Percentiles rank a stretch among this genome's conserved stretches.
These are phyloP conservation scores for Metschnikowia vanudenii DNA, from an alignment of 805 yeast species.

Conservation along the genomic window DNA sequence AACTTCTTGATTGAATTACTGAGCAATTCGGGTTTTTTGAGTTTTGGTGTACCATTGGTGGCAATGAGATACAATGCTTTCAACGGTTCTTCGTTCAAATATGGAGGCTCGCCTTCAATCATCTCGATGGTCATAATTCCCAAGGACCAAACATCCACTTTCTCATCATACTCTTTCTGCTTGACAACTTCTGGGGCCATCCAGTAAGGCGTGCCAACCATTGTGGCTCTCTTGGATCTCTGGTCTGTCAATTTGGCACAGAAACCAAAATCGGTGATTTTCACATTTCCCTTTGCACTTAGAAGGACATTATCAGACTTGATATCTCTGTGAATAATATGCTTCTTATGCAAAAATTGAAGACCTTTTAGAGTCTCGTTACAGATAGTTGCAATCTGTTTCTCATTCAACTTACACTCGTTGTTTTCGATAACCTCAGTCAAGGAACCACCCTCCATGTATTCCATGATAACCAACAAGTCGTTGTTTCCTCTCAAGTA, in stretches of 20 bases:
- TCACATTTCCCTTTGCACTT: conserved; percentile 43
- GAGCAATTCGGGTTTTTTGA: conserved; percentile 64
- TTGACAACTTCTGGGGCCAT: conserved; percentile 88
- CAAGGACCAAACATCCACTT: conserved; percentile 79
- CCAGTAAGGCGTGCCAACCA: conserved; percentile 91
- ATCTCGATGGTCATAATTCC: conserved; percentile 86
- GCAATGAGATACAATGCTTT: conserved; percentile 75
- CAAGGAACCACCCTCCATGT: conserved; percentile 97
- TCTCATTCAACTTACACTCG: conserved; percentile 65
- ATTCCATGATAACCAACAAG: conserved; percentile 99
- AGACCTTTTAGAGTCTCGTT: conserved; percentile 87
- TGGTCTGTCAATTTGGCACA: conserved; percentile 72
- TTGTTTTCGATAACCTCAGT: conserved; percentile 95
- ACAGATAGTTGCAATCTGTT: conserved; percentile 90
- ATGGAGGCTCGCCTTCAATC: conserved; percentile 87
- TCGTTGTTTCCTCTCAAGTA: conserved; percentile 77
- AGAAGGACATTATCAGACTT: conserved; percentile 47
- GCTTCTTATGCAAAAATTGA: conserved; percentile 86
- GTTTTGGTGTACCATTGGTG: conserved; percentile 77
- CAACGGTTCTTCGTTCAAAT: conserved; percentile 74
- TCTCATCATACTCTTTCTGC: conserved; percentile 77
- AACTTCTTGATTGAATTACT: conserved; percentile 80
- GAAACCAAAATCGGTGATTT: conserved; percentile 48
- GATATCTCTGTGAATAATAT: conserved; percentile 73
- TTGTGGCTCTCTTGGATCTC: conserved; percentile 71